These are phyloP conservation scores for Nicotiana tabacum DNA, from an alignment of 257 asterid species.

Conservation along the genomic window DNA sequence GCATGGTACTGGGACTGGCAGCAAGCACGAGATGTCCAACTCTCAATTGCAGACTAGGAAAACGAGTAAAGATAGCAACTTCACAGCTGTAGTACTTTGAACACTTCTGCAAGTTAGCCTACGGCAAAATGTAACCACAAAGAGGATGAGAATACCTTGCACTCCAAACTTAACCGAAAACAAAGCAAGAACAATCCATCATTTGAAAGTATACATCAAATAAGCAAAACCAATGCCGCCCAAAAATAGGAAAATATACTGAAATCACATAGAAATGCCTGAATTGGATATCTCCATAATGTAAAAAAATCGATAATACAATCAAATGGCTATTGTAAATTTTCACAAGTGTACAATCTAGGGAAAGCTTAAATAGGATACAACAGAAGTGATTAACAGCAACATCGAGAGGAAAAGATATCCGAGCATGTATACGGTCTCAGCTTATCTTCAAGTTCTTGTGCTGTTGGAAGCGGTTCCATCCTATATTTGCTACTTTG, in stretches of 20 bases:
- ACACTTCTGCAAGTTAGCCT: background rate
- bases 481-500: conserved; percentile 40
- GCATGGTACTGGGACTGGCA: too few species aligned
- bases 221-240: background rate
- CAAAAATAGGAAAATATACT: background rate
- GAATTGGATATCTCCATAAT: background rate
- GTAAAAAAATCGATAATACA: background rate
- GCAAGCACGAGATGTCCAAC: too few species aligned
- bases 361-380: background rate
- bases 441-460: conserved; percentile 64
- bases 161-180: background rate
- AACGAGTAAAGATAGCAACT: too few species aligned
- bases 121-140: background rate
- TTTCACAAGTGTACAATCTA: conserved; percentile 3
- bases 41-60: too few species aligned
- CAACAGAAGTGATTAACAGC: conserved; percentile 29
- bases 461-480: conserved; percentile 66
- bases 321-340: background rate
- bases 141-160: background rate
- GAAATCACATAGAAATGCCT: background rate
- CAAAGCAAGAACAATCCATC: background rate
- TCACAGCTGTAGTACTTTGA: too few species aligned
- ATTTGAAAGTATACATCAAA: background rate
- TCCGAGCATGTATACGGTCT: conserved; percentile 77
- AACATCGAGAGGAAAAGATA: conserved; percentile 70